These are phyloP conservation scores for Penicillium aurantiogriseum DNA, from an alignment of 2,329 filamentous ascomycete genomes.

Conservation along the genomic window DNA sequence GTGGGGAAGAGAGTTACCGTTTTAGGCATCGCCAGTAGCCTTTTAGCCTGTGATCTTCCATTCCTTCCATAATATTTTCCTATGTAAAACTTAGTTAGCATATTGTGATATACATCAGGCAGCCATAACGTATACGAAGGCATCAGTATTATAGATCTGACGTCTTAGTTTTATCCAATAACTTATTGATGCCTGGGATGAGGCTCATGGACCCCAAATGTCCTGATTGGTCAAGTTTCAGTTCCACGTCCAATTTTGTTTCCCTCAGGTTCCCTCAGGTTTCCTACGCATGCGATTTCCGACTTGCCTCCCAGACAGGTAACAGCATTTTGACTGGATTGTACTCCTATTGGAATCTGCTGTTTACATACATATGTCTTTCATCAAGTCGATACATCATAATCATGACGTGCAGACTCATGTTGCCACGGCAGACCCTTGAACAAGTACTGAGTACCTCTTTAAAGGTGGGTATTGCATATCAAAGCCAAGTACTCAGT, in stretches of 20 bases:
- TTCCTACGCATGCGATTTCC: neutral
- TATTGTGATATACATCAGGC: no score
- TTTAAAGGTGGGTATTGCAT: fast-evolving
- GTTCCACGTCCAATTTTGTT: neutral
- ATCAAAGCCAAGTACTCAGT: neutral
- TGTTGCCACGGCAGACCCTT: slow-evolving; percentile 1
- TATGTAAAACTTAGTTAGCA: no score
- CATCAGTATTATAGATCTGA: neutral
- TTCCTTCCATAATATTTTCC: no score
- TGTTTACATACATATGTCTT: neutral
- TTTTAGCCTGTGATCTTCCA: no score
- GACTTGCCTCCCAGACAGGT: neutral
- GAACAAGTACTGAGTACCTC: neutral
- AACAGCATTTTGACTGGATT: neutral
- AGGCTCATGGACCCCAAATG: neutral
- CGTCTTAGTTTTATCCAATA: neutral
- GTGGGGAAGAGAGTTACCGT: no score
- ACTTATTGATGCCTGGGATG: neutral
- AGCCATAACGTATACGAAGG: neutral
- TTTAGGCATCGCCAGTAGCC: no score
- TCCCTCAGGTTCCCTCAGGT: neutral
- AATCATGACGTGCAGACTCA: slow-evolving; percentile 20
- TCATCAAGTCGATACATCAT: neutral
- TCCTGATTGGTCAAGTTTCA: neutral
- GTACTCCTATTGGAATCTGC: neutral